Conservation (phyloP, 768 basidiomycete species). For the Hortiboletus flavorubellus region DNA sequence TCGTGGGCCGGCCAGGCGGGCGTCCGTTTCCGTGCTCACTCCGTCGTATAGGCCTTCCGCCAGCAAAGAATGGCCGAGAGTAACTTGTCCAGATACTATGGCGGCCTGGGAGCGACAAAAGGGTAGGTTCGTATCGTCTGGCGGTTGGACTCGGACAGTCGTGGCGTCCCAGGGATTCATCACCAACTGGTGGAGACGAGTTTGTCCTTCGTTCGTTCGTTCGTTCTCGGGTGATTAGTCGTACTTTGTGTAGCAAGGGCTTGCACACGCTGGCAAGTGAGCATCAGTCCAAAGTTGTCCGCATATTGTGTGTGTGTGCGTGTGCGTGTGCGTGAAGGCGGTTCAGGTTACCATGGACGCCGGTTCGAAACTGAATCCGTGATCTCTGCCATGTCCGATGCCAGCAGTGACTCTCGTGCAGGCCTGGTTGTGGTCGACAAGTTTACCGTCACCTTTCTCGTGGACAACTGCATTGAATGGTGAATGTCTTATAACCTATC, state of each 20-base stretch:
- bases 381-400: slow-evolving; percentile 8
- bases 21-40: neutral
- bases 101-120: slow-evolving; percentile 38
- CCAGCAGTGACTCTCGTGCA: slow-evolving; percentile 8
- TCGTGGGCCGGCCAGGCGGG: neutral
- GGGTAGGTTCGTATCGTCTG: slow-evolving; percentile 12
- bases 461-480: slow-evolving; percentile 84
- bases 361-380: no score
- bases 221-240: slow-evolving; percentile 7
- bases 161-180: neutral
- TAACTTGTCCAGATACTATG: slow-evolving; percentile 60
- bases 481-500: slow-evolving; percentile 19
- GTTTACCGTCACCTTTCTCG: slow-evolving; percentile 58
- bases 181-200: neutral
- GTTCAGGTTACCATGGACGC: neutral
- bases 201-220: neutral
- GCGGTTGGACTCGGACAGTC: neutral
- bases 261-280: slow-evolving; percentile 8
- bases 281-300: neutral
- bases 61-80: slow-evolving; percentile 70
- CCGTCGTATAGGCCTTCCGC: slow-evolving; percentile 58
- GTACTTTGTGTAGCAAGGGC: neutral
- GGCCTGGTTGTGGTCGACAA: slow-evolving; percentile 34
- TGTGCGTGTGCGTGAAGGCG: neutral
- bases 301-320: neutral